These are phyloP conservation scores for Dactylellina haptotyla DNA, from an alignment of 2,329 filamentous ascomycete species.

Conservation along the genomic window DNA sequence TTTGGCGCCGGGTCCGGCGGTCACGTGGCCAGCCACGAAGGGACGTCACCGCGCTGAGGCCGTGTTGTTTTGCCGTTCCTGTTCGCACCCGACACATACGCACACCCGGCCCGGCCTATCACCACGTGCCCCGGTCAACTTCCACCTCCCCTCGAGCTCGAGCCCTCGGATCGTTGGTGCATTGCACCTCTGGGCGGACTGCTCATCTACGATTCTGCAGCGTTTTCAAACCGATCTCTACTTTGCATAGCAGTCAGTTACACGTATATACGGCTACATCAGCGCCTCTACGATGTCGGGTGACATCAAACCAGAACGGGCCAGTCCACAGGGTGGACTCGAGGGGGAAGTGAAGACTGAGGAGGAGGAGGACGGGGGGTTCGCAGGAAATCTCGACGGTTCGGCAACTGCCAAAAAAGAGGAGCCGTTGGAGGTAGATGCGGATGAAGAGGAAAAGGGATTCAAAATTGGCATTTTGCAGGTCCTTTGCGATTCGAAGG, in stretches of 20 bases:
- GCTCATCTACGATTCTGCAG: no score
- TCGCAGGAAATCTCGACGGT: conserved; percentile 54
- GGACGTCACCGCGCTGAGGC: background rate
- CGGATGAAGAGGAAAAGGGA: conserved; percentile 40
- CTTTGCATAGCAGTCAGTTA: no score
- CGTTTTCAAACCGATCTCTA: no score
- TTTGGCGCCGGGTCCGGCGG: no score
- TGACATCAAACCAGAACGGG: conserved; percentile 52
- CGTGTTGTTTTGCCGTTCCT: background rate
- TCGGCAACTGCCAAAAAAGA: conserved; percentile 7
- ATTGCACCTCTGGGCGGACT: no score
- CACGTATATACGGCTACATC: background rate
- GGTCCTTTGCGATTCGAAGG: conserved; percentile 53
- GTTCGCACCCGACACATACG: background rate
- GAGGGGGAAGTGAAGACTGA: conserved; percentile 36
- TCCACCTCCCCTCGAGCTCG: background rate
- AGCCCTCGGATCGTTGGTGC: no score
- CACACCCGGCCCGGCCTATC: background rate
- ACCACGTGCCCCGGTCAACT: background rate
- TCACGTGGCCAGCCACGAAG: background rate
- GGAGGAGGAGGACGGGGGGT: conserved; percentile 52
- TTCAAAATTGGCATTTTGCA: conserved; percentile 56
- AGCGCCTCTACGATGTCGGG: conserved; percentile 33
- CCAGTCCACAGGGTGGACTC: conserved; percentile 3
- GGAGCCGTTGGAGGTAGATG: conserved; percentile 13